Percentiles rank a stretch among this genome's conserved stretches.
These are phyloP conservation scores for Agrocybe chaxingu DNA, from an alignment of 768 basidiomycete species.

Conservation along the genomic window DNA sequence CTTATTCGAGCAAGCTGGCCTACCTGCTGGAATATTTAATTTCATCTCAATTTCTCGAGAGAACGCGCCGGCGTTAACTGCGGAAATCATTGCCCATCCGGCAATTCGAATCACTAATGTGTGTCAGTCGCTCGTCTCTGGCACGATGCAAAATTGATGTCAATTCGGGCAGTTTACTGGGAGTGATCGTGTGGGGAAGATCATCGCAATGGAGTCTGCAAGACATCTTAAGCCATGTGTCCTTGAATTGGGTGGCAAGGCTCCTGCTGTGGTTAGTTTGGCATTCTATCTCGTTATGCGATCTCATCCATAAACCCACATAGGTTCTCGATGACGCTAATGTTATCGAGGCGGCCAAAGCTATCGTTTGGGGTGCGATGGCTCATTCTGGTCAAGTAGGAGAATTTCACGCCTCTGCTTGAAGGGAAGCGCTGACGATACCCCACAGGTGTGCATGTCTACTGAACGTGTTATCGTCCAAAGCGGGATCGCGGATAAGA, in stretches of 20 bases:
- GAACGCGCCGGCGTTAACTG: slow-evolving; percentile 38
- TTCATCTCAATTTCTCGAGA: slow-evolving; percentile 45
- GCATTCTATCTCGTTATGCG: neutral
- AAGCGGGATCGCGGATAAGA: slow-evolving; percentile 30
- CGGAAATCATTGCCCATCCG: slow-evolving; percentile 55
- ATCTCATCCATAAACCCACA: neutral
- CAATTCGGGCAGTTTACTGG: slow-evolving; percentile 48
- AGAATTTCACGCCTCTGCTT: neutral
- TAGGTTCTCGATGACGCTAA: slow-evolving; percentile 54
- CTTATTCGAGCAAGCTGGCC: slow-evolving; percentile 52
- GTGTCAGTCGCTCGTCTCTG: slow-evolving; percentile 8
- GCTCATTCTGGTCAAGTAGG: slow-evolving; percentile 40
- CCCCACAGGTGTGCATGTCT: slow-evolving; percentile 50
- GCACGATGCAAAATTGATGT: neutral
- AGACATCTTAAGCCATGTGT: slow-evolving; percentile 54
- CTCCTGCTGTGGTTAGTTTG: slow-evolving; percentile 45
- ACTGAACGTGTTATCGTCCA: slow-evolving; percentile 57
- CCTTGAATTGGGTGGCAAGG: slow-evolving; percentile 55
- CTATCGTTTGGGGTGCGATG: slow-evolving; percentile 41
- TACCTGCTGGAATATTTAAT: slow-evolving; percentile 60
- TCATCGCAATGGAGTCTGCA: slow-evolving; percentile 52
- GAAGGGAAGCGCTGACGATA: too few species aligned
- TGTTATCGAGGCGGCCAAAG: slow-evolving; percentile 48
- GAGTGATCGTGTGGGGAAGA: slow-evolving; percentile 48
- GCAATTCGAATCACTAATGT: slow-evolving; percentile 52